Evolutionary conservation across 176 grass and related monocot genomes (phyloP).

Genomic region (Typha latifolia): DNA sequence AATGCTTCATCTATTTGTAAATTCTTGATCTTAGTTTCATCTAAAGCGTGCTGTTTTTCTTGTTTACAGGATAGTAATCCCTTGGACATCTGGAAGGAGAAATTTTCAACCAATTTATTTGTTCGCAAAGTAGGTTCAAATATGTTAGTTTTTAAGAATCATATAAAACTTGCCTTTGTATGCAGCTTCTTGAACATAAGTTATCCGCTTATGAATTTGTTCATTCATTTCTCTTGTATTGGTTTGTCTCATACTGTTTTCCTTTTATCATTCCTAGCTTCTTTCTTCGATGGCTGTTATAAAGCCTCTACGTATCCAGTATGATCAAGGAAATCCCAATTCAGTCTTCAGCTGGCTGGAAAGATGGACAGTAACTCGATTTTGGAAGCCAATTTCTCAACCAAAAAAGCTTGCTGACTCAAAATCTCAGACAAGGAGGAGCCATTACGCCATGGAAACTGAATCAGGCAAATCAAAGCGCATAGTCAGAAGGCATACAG

Average conservation of each 20-base stretch:
- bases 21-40: neutral
- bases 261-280: constrained; percentile 44
- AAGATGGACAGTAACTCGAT: constrained; percentile 58
- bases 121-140: constrained; percentile 42
- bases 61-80: constrained; percentile 36
- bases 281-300: constrained; percentile 37
- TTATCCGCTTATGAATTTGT: too few species aligned
- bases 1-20: too few species aligned
- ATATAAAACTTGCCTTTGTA: neutral
- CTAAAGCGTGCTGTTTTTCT: neutral
- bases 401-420: constrained; percentile 50
- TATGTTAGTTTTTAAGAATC: neutral
- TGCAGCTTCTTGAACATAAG: too few species aligned
- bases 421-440: constrained; percentile 39
- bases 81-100: constrained; percentile 52
- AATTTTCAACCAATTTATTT: constrained; percentile 50
- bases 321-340: constrained; percentile 63
- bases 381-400: constrained; percentile 53
- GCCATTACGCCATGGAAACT: constrained; percentile 66
- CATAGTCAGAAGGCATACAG: constrained; percentile 31
- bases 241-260: neutral
- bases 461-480: constrained; percentile 80
- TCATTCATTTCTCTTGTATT: neutral
- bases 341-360: constrained; percentile 68
- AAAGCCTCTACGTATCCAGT: constrained; percentile 53